A percentile compares a stretch with the other conserved stretches of the same genome.
Conservation (phyloP, 108 stramenopile genomes). For the Cyclotella cryptica region DNA sequence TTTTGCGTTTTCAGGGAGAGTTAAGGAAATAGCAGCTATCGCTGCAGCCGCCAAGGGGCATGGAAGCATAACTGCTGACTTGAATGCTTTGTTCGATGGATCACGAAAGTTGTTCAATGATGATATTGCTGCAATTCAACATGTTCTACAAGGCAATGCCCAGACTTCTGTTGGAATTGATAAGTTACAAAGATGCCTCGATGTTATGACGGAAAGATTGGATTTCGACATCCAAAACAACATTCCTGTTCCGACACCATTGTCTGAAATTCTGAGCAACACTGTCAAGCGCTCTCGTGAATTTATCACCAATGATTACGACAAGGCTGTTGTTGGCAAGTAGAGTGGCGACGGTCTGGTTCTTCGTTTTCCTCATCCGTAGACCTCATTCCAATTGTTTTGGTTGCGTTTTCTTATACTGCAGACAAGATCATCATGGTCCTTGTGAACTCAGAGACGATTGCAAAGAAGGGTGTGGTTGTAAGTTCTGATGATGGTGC, state of each 20-base stretch:
- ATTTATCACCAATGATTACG: slow-evolving; percentile 84
- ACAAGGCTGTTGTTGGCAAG: slow-evolving; percentile 82
- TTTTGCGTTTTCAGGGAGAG: slow-evolving; percentile 83
- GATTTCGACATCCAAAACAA: slow-evolving; percentile 97
- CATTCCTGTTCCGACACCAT: slow-evolving; percentile 86
- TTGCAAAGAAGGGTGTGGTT: slow-evolving; percentile 64
- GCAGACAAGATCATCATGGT: slow-evolving; percentile 90
- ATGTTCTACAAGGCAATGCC: slow-evolving; percentile 67
- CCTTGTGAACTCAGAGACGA: slow-evolving; percentile 90
- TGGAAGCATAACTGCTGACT: slow-evolving; percentile 63
- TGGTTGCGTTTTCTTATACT: too few species aligned
- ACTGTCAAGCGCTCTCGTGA: slow-evolving; percentile 79
- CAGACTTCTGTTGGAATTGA: slow-evolving; percentile 76
- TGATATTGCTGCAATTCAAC: slow-evolving; percentile 81
- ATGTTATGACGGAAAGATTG: slow-evolving; percentile 94
- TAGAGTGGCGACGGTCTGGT: too few species aligned
- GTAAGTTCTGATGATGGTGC: slow-evolving; percentile 71
- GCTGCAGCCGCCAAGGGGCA: slow-evolving; percentile 66
- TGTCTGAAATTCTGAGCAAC: slow-evolving; percentile 87
- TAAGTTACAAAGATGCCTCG: slow-evolving; percentile 85
- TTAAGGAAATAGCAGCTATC: slow-evolving; percentile 79
- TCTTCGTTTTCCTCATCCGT: too few species aligned
- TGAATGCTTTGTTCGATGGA: slow-evolving; percentile 71
- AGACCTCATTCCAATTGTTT: too few species aligned
- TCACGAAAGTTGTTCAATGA: slow-evolving; percentile 75